Evolutionary conservation across 2,329 filamentous ascomycete genomes (phyloP).

Genomic region (Aureobasidium mangrovei): DNA sequence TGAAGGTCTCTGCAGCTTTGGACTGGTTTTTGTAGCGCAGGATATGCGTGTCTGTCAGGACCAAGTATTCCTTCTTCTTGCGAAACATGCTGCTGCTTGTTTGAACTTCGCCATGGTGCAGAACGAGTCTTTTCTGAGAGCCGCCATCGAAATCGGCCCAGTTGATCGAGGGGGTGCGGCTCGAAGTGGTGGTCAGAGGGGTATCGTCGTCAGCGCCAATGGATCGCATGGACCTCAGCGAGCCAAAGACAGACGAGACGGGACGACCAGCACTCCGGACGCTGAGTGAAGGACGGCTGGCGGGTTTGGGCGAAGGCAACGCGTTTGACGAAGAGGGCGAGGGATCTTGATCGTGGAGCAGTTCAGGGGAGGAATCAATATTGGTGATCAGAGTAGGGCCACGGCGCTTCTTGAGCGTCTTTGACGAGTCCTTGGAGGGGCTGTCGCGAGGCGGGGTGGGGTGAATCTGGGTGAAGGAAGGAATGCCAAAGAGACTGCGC

Average conservation of each 20-base stretch:
- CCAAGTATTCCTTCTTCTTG: constrained; percentile 64
- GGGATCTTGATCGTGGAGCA: constrained; percentile 18
- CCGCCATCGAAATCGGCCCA: constrained; percentile 27
- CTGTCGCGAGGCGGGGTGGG: constrained; percentile 13
- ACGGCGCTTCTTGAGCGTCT: constrained; percentile 25
- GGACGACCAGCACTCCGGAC: constrained; percentile 28
- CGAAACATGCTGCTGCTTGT: constrained; percentile 61
- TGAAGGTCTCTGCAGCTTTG: constrained; percentile 57
- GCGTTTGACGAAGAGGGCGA: constrained; percentile 17
- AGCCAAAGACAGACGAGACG: constrained; percentile 48
- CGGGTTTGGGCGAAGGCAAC: constrained; percentile 19
- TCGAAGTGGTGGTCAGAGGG: constrained; percentile 40
- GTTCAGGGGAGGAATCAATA: constrained; percentile 20
- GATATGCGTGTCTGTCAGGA: constrained; percentile 60
- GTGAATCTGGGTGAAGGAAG: constrained; percentile 23
- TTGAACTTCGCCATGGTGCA: constrained; percentile 62
- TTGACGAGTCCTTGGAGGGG: constrained; percentile 25
- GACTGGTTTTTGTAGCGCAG: constrained; percentile 59
- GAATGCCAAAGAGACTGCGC: constrained; percentile 26
- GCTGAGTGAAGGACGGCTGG: constrained; percentile 23
- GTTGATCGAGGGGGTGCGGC: constrained; percentile 41
- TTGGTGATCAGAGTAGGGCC: constrained; percentile 18
- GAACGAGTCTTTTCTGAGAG: constrained; percentile 36
- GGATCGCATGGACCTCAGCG: constrained; percentile 45
- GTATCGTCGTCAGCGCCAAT: constrained; percentile 46